Conservation (phyloP, 106 monocot species). For the Dioscorea dumetorum region DNA sequence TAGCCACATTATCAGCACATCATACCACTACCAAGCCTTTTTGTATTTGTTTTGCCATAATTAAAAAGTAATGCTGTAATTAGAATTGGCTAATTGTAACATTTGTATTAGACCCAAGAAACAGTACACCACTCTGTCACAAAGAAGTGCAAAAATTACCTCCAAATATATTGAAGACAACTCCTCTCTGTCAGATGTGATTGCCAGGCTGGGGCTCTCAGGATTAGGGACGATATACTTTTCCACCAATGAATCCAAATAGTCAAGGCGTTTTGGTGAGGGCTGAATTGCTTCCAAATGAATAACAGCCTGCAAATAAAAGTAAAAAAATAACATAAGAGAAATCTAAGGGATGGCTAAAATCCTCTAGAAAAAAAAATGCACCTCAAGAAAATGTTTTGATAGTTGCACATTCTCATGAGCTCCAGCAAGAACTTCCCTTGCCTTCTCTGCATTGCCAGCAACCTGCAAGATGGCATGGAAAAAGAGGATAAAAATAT, state of each 20-base stretch:
- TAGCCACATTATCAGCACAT: no score
- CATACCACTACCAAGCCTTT: no score
- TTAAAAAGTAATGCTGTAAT: no score
- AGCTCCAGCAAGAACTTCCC: conserved; percentile 49
- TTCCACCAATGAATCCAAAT: conserved; percentile 84
- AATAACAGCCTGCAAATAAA: conserved; percentile 59
- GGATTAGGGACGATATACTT: conserved; percentile 61
- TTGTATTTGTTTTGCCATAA: no score
- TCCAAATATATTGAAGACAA: conserved; percentile 86
- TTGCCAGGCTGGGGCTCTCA: conserved; percentile 45
- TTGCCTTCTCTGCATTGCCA: conserved; percentile 71
- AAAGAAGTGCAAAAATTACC: conserved; percentile 29
- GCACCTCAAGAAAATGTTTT: conserved; percentile 78
- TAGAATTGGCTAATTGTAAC: no score
- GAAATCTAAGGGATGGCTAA: background rate
- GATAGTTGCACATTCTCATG: conserved; percentile 47
- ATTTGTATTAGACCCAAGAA: no score
- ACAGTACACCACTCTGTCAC: no score
- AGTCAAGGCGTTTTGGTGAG: conserved; percentile 59
- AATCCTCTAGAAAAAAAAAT: background rate
- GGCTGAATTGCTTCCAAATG: conserved; percentile 79
- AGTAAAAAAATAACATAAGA: background rate
- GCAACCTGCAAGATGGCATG: conserved; percentile 34
- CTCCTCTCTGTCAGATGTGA: conserved; percentile 68
- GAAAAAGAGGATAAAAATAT: no score